Evolutionary conservation across 192 early-diverging fungal species (phyloP).

Genomic region (Coemansia sp.): DNA sequence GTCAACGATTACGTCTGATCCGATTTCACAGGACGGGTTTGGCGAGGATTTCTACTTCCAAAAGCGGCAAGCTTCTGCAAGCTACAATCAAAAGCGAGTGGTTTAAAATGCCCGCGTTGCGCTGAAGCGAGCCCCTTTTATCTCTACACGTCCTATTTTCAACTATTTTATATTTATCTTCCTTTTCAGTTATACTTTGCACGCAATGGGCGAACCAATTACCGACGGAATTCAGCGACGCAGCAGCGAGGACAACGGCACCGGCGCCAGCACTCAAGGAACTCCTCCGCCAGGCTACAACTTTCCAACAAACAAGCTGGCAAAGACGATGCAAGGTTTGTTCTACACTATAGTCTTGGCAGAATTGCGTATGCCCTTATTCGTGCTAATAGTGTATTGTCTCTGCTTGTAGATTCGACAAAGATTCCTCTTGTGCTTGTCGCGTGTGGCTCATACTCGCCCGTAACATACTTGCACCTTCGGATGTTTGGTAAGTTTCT

Average conservation of each 20-base stretch:
- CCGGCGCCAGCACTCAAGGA: slow-evolving; percentile 27
- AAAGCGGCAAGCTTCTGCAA: not conserved
- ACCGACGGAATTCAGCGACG: slow-evolving; percentile 50
- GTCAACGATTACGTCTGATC: not conserved
- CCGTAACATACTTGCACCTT: slow-evolving; percentile 95
- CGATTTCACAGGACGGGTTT: not conserved
- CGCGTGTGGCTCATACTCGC: slow-evolving; percentile 96
- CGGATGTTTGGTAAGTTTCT: slow-evolving; percentile 92
- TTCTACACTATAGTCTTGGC: not conserved
- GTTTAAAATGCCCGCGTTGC: not conserved
- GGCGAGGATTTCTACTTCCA: too few species aligned
- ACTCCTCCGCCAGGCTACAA: slow-evolving; percentile 53
- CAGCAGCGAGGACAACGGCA: slow-evolving; percentile 18
- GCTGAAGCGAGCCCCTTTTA: not conserved
- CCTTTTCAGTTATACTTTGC: not conserved
- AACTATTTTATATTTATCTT: not conserved
- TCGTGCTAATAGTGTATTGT: not conserved
- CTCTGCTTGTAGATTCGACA: slow-evolving; percentile 31
- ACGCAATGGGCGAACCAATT: slow-evolving; percentile 48
- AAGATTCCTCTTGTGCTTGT: slow-evolving; percentile 84
- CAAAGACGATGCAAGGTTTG: slow-evolving; percentile 47
- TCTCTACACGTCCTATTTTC: not conserved
- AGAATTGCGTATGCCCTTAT: too few species aligned
- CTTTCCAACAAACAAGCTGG: slow-evolving; percentile 51
- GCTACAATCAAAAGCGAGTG: not conserved